phyloP scores from a whole-genome alignment of 78 protist genomes.

The slime mould (Dictyostelium discoideum) region DNA sequence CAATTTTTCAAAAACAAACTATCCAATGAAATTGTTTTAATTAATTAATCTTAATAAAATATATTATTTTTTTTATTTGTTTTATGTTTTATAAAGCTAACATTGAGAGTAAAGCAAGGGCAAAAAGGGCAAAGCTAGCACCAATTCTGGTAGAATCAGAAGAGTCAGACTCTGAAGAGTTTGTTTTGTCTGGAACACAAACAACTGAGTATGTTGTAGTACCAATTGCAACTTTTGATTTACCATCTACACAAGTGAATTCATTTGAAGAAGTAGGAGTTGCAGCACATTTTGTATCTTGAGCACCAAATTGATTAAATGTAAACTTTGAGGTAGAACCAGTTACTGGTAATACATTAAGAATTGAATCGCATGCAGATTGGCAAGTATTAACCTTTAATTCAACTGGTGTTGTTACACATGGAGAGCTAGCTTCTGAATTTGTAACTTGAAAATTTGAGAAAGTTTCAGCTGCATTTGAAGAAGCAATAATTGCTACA shows the following conservation, averaged over 20 bases:
- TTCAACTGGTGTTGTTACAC: background rate
- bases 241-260: background rate
- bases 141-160: no score
- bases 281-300: background rate
- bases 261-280: background rate
- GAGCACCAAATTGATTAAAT: background rate
- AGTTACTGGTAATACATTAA: background rate
- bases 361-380: background rate
- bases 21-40: no score
- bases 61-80: no score
- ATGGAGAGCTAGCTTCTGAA: background rate
- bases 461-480: background rate
- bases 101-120: no score
- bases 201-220: background rate
- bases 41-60: no score
- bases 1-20: no score
- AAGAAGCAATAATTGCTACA: background rate
- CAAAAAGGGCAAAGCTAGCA: no score
- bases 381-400: background rate
- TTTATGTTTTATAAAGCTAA: no score
- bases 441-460: background rate
- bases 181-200: no score
- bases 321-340: background rate
- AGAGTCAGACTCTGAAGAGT: no score
- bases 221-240: background rate